phyloP scores from a whole-genome alignment of 1,139 yeast species.

The Protomyces arabidopsidicola region DNA sequence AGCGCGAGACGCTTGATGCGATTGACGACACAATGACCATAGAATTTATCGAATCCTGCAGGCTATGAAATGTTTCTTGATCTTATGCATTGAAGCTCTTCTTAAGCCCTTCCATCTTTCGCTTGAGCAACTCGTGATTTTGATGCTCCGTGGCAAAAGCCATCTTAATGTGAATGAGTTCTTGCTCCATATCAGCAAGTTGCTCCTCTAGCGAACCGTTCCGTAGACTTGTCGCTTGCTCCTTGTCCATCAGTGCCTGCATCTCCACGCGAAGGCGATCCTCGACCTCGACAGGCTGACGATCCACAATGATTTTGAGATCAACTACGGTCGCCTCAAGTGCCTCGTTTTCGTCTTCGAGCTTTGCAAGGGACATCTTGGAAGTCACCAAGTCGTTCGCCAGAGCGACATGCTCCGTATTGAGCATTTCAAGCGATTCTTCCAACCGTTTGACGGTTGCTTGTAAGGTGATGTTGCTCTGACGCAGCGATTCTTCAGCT shows the following conservation, averaged over 20 bases:
- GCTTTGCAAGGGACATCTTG: constrained; percentile 58
- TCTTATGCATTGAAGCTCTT: constrained; percentile 21
- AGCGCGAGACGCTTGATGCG: not conserved
- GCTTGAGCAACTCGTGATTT: constrained; percentile 6
- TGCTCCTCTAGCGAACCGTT: constrained; percentile 18
- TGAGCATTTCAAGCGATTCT: constrained; percentile 59
- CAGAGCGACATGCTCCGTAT: constrained; percentile 72
- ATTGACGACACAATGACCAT: not conserved
- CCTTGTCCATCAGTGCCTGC: constrained; percentile 52
- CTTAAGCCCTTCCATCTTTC: constrained; percentile 22
- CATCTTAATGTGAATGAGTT: constrained; percentile 21
- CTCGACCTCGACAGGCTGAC: constrained; percentile 35
- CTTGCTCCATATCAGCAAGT: constrained; percentile 21
- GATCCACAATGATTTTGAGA: constrained; percentile 42
- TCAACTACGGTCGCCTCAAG: constrained; percentile 53
- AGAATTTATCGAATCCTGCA: not conserved
- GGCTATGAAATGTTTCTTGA: too few relatives aligned
- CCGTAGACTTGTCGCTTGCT: not conserved
- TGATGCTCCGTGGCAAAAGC: constrained; percentile 22
- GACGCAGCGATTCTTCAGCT: constrained; percentile 62
- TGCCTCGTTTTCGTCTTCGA: constrained; percentile 59
- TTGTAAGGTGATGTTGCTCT: constrained; percentile 66
- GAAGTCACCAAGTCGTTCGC: constrained; percentile 69
- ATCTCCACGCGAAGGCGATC: constrained; percentile 40
- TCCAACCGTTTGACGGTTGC: constrained; percentile 73